A percentile compares a stretch with the other conserved stretches of the same genome.
Conservation (phyloP, 768 basidiomycete species). For the Crepidotus variabilis region DNA sequence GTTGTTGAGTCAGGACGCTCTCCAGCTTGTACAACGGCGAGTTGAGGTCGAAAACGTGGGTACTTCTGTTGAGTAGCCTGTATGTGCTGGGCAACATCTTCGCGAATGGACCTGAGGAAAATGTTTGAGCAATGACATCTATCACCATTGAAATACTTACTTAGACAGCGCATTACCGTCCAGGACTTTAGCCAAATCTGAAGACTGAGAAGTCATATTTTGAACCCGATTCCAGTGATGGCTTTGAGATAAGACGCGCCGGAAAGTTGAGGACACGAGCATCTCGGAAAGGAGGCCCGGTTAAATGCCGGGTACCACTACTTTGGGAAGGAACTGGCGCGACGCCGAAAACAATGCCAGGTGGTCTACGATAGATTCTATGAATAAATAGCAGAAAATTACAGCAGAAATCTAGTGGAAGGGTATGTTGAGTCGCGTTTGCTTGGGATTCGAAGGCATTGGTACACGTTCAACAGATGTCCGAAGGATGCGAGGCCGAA, state of each 20-base stretch:
- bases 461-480: not conserved
- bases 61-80: constrained; percentile 54
- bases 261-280: constrained; percentile 14
- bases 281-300: constrained; percentile 4
- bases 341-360: not conserved
- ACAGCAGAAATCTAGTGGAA: not conserved
- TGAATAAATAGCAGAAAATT: not conserved
- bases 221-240: constrained; percentile 24
- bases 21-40: constrained; percentile 94
- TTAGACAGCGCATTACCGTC: constrained; percentile 85
- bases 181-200: constrained; percentile 49
- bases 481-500: too few relatives aligned
- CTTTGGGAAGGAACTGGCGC: not conserved
- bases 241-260: constrained; percentile 30
- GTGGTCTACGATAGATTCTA: not conserved
- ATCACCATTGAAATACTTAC: constrained; percentile 36
- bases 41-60: constrained; percentile 88
- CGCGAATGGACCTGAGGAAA: constrained; percentile 67
- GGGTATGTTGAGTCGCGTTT: not conserved
- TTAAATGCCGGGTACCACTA: constrained; percentile 13
- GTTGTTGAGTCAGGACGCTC: constrained; percentile 84
- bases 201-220: constrained; percentile 28
- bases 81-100: constrained; percentile 70
- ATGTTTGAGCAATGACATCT: constrained; percentile 10
- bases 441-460: not conserved